Evolutionary conservation across 2,329 filamentous ascomycete species (phyloP).

Genomic region (Colletotrichum liriopes): DNA sequence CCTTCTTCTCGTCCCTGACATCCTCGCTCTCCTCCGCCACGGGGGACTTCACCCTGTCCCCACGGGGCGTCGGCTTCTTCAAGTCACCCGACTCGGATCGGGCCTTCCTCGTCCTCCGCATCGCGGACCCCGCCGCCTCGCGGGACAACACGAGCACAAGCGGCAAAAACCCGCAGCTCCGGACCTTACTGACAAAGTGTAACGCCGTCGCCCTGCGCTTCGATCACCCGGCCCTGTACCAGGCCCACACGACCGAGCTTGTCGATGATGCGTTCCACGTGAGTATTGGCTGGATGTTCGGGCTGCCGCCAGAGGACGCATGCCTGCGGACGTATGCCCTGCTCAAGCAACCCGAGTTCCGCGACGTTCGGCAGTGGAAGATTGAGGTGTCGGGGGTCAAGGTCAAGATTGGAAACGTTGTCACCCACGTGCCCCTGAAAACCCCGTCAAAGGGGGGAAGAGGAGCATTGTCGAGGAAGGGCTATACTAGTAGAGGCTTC

Average conservation of each 20-base stretch:
- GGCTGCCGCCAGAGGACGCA: conserved; percentile 64
- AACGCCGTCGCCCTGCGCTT: conserved; percentile 75
- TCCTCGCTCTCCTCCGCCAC: conserved; percentile 57
- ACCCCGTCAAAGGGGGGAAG: background rate
- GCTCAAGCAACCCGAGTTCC: conserved; percentile 46
- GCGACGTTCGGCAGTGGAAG: conserved; percentile 57
- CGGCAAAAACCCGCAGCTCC: conserved; percentile 68
- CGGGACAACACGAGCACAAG: conserved; percentile 42
- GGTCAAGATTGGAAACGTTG: conserved; percentile 81
- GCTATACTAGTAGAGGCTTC: conserved; percentile 5
- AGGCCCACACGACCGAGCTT: conserved; percentile 45
- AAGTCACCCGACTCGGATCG: conserved; percentile 74
- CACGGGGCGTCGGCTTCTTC: conserved; percentile 63
- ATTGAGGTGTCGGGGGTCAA: conserved; percentile 76
- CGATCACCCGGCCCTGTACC: conserved; percentile 81
- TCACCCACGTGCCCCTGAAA: conserved; percentile 66
- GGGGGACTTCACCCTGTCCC: conserved; percentile 56
- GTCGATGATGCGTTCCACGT: conserved; percentile 80
- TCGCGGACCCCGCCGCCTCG: conserved; percentile 53
- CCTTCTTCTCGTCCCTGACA: conserved; percentile 74
- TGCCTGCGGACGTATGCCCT: conserved; percentile 53
- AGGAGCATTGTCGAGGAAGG: background rate
- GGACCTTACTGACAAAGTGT: conserved; percentile 74
- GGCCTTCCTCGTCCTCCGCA: conserved; percentile 86
- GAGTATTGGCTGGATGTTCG: conserved; percentile 88